Evolutionary conservation across 2,329 filamentous ascomycete genomes (phyloP).

Genomic region (Ophiostoma quercus): DNA sequence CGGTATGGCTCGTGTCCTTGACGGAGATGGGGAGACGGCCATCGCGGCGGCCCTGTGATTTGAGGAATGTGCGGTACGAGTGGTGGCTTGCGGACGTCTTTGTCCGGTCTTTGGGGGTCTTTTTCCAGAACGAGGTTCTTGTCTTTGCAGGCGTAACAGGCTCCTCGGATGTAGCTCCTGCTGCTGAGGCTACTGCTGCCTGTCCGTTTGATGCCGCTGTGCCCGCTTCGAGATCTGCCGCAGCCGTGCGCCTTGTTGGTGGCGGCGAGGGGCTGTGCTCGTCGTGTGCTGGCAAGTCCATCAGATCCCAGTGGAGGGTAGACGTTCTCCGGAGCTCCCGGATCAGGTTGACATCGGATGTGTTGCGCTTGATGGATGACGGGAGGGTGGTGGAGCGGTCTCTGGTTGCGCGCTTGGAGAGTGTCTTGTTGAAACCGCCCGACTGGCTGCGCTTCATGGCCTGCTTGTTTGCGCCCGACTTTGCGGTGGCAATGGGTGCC

Average conservation of each 20-base stretch:
- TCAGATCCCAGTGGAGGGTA: conserved; percentile 17
- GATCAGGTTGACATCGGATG: conserved; percentile 32
- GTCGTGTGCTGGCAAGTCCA: background rate
- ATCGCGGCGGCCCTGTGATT: conserved; percentile 45
- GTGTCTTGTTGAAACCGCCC: conserved; percentile 28
- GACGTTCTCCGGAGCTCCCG: conserved; percentile 31
- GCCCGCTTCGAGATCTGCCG: background rate
- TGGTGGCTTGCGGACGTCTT: background rate
- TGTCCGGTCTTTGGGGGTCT: background rate
- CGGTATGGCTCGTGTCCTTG: conserved; percentile 62
- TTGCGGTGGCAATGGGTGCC: background rate
- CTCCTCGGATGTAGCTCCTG: background rate
- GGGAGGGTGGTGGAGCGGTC: conserved; percentile 25
- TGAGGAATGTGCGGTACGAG: conserved; percentile 18
- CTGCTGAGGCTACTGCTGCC: background rate
- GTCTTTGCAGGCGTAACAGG: background rate
- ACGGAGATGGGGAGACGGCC: conserved; percentile 68
- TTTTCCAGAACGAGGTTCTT: conserved; percentile 17
- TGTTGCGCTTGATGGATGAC: conserved; percentile 27
- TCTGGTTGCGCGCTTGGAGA: conserved; percentile 13
- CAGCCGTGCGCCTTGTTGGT: background rate
- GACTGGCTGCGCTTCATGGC: conserved; percentile 12
- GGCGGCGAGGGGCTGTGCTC: background rate
- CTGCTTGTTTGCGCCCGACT: background rate
- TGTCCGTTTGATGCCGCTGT: background rate